Evolutionary conservation across 73 alveolate genomes (phyloP).

Genomic region (Paramecium biaurelia): DNA sequence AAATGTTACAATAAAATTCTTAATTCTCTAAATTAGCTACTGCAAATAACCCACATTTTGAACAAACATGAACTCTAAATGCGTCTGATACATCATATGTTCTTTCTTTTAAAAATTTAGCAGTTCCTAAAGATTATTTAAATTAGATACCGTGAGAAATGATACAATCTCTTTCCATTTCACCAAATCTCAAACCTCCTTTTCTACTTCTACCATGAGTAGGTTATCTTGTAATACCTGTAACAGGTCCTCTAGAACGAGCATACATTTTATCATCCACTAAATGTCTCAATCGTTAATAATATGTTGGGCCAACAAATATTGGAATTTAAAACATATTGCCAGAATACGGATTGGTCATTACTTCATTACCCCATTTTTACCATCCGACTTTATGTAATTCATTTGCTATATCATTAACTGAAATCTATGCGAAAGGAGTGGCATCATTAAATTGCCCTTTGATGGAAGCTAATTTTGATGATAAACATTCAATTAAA

Average conservation of each 20-base stretch:
- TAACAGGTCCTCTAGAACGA: constrained; percentile 96
- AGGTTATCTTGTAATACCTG: constrained; percentile 98
- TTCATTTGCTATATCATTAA: constrained; percentile 91
- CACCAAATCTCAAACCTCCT: constrained; percentile 99
- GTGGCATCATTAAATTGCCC: constrained; percentile 98
- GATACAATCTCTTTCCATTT: constrained; percentile 99
- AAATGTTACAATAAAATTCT: constrained; percentile 88
- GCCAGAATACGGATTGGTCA: constrained; percentile 99
- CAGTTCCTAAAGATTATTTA: constrained; percentile 28
- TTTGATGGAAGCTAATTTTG: constrained; percentile 87
- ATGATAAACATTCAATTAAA: constrained; percentile 96
- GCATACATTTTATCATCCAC: constrained; percentile 99
- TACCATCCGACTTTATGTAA: constrained; percentile 94
- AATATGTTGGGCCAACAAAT: constrained; percentile 99
- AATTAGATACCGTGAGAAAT: constrained; percentile 93
- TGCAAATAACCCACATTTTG: constrained; percentile 91
- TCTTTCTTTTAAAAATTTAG: constrained; percentile 92
- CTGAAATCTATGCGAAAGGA: constrained; percentile 92
- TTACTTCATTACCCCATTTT: constrained; percentile 95
- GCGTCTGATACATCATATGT: constrained; percentile 97
- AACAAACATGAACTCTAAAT: constrained; percentile 93
- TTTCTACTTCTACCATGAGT: constrained; percentile 99
- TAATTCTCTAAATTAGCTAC: constrained; percentile 86
- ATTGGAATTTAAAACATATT: constrained; percentile 89
- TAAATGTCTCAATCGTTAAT: constrained; percentile 99